A percentile compares a stretch with the other conserved stretches of the same genome.
These are phyloP conservation scores for Periconia sp. DNA, from an alignment of 2,329 filamentous ascomycete species.

Conservation along the genomic window DNA sequence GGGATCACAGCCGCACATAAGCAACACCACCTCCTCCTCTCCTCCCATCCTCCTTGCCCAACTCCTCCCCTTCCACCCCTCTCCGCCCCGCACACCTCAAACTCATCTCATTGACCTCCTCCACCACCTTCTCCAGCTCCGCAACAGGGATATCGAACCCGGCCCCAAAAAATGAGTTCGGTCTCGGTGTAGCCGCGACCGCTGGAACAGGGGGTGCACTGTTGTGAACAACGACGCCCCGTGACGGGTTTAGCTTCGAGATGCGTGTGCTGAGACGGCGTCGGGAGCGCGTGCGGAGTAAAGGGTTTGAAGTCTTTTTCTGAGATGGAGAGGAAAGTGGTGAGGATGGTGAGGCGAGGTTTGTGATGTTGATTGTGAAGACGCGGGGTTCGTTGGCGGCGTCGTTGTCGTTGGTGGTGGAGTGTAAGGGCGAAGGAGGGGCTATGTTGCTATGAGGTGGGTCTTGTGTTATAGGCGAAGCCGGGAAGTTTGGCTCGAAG, in stretches of 20 bases:
- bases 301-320: background rate
- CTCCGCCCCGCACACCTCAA: background rate
- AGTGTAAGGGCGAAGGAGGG: no score
- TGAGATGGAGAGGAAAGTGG: background rate
- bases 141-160: background rate
- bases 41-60: background rate
- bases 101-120: conserved; percentile 1
- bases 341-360: background rate
- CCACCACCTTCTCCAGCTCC: background rate
- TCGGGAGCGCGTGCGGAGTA: background rate
- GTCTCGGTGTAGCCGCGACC: background rate
- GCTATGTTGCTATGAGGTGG: no score
- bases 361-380: background rate
- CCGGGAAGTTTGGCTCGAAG: background rate
- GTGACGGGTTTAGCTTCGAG: background rate
- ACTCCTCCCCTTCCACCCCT: background rate
- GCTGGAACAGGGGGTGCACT: no score
- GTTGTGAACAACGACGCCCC: no score
- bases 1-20: background rate
- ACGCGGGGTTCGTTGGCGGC: background rate
- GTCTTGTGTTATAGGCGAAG: background rate
- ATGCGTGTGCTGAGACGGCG: background rate
- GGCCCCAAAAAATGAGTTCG: background rate
- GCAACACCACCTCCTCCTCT: background rate
- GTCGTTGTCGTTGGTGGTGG: background rate